Conservation (phyloP, 2,329 filamentous ascomycete species). For the Ascocoryne sarcoides region DNA sequence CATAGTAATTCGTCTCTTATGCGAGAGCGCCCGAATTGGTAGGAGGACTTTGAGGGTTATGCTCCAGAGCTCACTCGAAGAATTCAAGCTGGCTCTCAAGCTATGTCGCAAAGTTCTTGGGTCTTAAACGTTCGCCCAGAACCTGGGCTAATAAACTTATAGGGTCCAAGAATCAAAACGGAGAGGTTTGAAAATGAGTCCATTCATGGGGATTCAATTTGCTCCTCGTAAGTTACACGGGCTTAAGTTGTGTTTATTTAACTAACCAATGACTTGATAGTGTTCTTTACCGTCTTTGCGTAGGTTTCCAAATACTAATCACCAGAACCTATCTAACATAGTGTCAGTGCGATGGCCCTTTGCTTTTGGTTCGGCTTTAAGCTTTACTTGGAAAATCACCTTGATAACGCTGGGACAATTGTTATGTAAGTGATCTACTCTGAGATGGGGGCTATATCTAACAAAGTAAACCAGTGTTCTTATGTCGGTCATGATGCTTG, state of each 20-base stretch:
- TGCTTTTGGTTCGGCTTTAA: slow-evolving; percentile 56
- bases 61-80: too few species aligned
- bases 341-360: slow-evolving; percentile 42
- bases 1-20: too few species aligned
- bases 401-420: slow-evolving; percentile 44
- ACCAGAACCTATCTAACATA: slow-evolving; percentile 3
- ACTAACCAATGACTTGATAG: too few species aligned
- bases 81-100: too few species aligned
- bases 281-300: slow-evolving; percentile 31
- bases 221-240: slow-evolving; percentile 32
- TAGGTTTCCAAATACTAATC: background rate
- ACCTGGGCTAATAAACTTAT: too few species aligned
- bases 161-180: slow-evolving; percentile 45
- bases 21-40: too few species aligned
- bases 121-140: too few species aligned
- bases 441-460: background rate
- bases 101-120: too few species aligned
- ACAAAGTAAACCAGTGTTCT: slow-evolving; percentile 10
- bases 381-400: slow-evolving; percentile 37
- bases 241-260: too few species aligned
- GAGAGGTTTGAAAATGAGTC: slow-evolving; percentile 40
- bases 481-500: slow-evolving; percentile 50
- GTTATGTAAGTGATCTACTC: slow-evolving; percentile 37
- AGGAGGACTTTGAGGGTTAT: too few species aligned
- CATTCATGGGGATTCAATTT: slow-evolving; percentile 44